Conservation (phyloP, 1,284 basidiomycete genomes). For the Vanrija sp. region DNA sequence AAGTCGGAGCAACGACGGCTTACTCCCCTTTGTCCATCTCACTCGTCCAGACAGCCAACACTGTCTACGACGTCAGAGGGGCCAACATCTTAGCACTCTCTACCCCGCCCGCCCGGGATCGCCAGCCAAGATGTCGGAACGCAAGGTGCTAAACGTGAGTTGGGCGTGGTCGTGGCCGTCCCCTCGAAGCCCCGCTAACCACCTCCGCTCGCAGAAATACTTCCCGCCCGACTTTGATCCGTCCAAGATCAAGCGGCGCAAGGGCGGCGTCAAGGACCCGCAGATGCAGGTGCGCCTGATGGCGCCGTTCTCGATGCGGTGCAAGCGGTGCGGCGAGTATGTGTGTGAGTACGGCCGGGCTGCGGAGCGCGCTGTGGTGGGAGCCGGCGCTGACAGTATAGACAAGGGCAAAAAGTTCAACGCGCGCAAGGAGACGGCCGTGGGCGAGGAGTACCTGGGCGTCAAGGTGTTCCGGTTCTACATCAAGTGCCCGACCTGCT, state of each 20-base stretch:
- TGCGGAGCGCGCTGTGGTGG: neutral
- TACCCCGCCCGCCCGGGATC: no score
- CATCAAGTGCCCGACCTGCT: conserved; percentile 74
- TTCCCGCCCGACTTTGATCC: conserved; percentile 87
- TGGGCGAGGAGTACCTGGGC: conserved; percentile 94
- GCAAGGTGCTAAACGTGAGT: conserved; percentile 70
- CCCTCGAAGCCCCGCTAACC: neutral
- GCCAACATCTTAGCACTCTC: no score
- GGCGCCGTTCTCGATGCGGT: conserved; percentile 98
- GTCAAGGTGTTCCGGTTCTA: conserved; percentile 66
- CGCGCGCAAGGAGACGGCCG: conserved; percentile 94
- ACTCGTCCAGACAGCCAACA: no score
- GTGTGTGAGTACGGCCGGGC: conserved; percentile 71
- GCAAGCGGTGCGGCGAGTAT: conserved; percentile 94
- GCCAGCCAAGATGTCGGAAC: conserved; percentile 69
- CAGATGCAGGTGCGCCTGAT: conserved; percentile 97
- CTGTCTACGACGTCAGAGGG: no score
- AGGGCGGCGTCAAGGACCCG: conserved; percentile 68
- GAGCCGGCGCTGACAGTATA: conserved; percentile 4
- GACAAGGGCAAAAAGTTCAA: conserved; percentile 98
- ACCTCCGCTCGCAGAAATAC: conserved; percentile 10
- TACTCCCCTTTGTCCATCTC: no score
- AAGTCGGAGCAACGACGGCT: no score
- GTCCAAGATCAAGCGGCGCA: conserved; percentile 83
- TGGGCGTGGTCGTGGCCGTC: conserved; percentile 25